Conservation (phyloP, 23 red algal genomes). For the Gracilaria gracilis region DNA sequence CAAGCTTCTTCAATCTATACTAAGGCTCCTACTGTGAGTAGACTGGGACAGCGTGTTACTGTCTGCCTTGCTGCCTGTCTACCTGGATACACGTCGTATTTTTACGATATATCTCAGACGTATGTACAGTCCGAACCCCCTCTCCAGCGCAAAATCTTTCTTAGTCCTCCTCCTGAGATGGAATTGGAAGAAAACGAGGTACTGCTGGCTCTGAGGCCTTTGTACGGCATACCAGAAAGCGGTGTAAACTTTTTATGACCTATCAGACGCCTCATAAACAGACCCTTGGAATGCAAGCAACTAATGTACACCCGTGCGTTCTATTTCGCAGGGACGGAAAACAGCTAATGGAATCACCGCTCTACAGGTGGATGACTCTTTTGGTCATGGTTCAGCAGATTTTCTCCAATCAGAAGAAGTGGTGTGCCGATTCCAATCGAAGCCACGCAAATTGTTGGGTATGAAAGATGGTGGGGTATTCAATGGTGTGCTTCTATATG, state of each 20-base stretch:
- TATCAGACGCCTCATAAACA: slow-evolving; percentile 12
- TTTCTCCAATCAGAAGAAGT: slow-evolving; percentile 24
- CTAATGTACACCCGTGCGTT: background rate
- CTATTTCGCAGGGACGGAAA: background rate
- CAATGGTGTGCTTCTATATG: too few relatives aligned
- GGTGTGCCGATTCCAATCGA: background rate
- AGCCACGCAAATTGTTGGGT: background rate
- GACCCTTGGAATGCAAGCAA: background rate
- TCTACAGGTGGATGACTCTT: too few relatives aligned
- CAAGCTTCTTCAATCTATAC: background rate
- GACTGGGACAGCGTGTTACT: background rate
- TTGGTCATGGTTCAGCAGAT: background rate
- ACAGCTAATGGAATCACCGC: background rate
- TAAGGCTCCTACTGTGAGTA: background rate
- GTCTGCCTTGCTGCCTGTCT: background rate
- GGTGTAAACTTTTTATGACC: slow-evolving; percentile 3
- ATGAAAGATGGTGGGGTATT: background rate
- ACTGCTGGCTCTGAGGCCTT: slow-evolving; percentile 7
- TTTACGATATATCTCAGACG: background rate
- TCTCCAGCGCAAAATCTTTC: background rate
- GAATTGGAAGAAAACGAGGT: background rate
- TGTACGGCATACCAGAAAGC: slow-evolving; percentile 14
- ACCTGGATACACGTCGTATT: background rate
- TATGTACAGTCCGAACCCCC: background rate
- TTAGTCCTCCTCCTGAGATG: background rate